Base-by-base conservation (phyloP, 768 basidiomycete genomes). In the Xerocomellus intermedius region DNA sequence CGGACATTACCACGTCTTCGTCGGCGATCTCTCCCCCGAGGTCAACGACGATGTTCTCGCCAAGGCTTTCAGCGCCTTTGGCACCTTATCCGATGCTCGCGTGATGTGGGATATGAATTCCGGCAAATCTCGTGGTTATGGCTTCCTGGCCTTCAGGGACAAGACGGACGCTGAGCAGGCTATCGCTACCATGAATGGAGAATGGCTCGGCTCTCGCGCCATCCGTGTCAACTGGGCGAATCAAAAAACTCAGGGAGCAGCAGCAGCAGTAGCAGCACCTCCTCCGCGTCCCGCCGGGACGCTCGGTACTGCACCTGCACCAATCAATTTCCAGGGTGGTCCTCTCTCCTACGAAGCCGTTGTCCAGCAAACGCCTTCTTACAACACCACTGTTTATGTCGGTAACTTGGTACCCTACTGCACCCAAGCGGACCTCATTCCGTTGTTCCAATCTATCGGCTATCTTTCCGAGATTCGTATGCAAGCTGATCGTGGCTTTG, bases 91-190 rank as follows among this genome's bases (percentile, higher is more conserved):
- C 48, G 97, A 99, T 73, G 96, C 96, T 47, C 85, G 97, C 33
- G 97, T 98, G 57, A 98, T 98, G 96, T 98, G 96, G 96, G 97
- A 99, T 72, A 98, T 98, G 94, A 97, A 95, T 76, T 96, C 95
- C 50, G 97, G 97, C 58, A 98, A 98, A 78, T 93, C 89, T 67
- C 89, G 96, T 66, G 96, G 96, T 39, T 98, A 98, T 69, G 95
- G 96, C 48, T 98, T 98, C 82, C 83, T 98, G 60, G 95, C 96
- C 3, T 98, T 98, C 83, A 84, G 96, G 66, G 97, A 99, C 79
- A 95, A 96, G 76, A 93, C 96, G 49, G 97, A 99, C 66, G 97
- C 97, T 32, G 97, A 99, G 72, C 97, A 98, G 73, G 97, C 97
- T 41, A 99, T 99, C 70, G 90, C 91, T 32, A 95, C 96, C 57